These are phyloP conservation scores for Cystobasidium pallidum DNA, from an alignment of 1,284 basidiomycete species.

Conservation along the genomic window DNA sequence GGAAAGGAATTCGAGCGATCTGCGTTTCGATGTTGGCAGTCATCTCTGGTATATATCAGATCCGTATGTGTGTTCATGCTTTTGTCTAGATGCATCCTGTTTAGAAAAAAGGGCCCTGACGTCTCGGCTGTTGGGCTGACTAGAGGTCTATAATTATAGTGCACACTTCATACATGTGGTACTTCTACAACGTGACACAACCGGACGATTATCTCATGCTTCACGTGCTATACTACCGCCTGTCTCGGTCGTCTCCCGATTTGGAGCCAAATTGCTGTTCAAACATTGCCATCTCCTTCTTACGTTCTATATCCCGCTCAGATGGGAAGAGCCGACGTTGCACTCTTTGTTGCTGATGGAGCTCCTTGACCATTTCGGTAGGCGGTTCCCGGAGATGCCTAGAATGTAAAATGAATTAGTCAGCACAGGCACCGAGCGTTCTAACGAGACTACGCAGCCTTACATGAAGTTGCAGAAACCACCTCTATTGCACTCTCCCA, in stretches of 20 bases:
- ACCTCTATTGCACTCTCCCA: conserved; percentile 92
- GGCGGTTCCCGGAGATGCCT: conserved; percentile 63
- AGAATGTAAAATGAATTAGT: too few relatives aligned
- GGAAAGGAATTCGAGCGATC: too few relatives aligned
- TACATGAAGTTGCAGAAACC: conserved; percentile 98
- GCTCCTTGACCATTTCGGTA: conserved; percentile 63
- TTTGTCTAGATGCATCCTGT: neutral
- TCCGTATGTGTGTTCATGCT: neutral
- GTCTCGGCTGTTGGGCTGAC: too few relatives aligned
- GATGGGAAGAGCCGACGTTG: conserved; percentile 65
- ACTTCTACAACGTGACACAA: neutral
- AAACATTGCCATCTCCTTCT: conserved; percentile 45
- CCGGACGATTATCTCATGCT: neutral
- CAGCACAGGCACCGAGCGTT: too few relatives aligned
- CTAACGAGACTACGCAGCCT: neutral
- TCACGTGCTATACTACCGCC: neutral
- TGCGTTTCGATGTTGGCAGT: too few relatives aligned
- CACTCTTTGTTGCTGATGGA: conserved; percentile 79
- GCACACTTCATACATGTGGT: neutral
- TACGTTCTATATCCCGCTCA: conserved; percentile 34
- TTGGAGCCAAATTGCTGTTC: conserved; percentile 30
- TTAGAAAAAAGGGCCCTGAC: neutral
- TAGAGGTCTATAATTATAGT: too few relatives aligned
- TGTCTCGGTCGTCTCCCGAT: conserved; percentile 11
- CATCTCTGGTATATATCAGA: neutral